Percentiles rank a stretch among this genome's conserved stretches.
Evolutionary conservation across 345 rosid species (phyloP).

Genomic region (Bruguiera gymnorhiza): DNA sequence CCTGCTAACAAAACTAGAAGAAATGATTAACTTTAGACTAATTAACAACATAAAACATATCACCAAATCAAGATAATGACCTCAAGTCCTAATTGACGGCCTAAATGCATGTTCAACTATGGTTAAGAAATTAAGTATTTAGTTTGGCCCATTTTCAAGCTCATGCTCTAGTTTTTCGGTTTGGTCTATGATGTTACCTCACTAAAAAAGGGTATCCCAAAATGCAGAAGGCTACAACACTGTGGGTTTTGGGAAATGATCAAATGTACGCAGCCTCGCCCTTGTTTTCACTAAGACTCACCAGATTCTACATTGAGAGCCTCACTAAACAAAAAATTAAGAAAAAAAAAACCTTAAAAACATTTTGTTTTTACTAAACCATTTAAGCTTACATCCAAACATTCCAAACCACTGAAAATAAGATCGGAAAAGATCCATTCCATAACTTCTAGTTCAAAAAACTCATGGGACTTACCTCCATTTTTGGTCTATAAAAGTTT

Average conservation of each 20-base stretch:
- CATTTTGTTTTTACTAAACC: background rate
- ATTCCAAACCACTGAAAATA: background rate
- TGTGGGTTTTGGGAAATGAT: no score
- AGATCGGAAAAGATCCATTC: background rate
- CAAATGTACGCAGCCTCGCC: no score
- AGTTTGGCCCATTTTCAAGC: background rate
- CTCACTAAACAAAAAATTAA: background rate
- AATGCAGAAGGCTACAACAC: no score
- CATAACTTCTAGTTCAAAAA: background rate
- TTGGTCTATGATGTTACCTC: background rate
- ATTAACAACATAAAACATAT: background rate
- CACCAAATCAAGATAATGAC: background rate
- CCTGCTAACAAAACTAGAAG: background rate
- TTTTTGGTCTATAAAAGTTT: conserved; percentile 54
- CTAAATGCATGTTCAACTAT: background rate
- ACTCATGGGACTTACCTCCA: conserved; percentile 42
- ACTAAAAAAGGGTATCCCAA: no score
- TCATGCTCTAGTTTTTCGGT: background rate
- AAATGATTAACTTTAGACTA: background rate
- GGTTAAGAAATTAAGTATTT: background rate
- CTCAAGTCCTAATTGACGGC: background rate
- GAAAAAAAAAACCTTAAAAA: background rate
- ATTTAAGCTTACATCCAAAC: background rate
- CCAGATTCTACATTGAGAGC: no score
- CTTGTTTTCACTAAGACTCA: no score